phyloP scores from a whole-genome alignment of 2,329 filamentous ascomycete species.

The Penicillium aurantiogriseum region DNA sequence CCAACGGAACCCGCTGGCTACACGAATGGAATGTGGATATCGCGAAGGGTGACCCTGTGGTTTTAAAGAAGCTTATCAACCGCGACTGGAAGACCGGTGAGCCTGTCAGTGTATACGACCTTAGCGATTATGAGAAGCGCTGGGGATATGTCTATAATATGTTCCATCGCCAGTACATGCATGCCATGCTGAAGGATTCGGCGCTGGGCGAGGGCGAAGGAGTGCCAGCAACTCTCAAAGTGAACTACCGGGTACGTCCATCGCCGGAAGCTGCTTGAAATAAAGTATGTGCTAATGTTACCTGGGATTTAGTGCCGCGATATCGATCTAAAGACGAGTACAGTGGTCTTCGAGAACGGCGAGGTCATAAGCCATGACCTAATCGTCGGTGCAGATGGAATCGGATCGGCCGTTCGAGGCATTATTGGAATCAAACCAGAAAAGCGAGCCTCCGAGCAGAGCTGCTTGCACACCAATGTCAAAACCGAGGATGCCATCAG shows the following conservation, averaged over 20 bases:
- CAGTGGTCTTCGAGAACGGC: slow-evolving; percentile 56
- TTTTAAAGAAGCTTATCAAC: slow-evolving; percentile 66
- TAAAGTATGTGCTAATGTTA: background rate
- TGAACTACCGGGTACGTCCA: slow-evolving; percentile 53
- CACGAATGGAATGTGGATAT: slow-evolving; percentile 68
- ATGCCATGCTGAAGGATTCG: slow-evolving; percentile 62
- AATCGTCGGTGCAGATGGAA: slow-evolving; percentile 64
- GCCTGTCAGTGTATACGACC: slow-evolving; percentile 61
- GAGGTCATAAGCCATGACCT: slow-evolving; percentile 54
- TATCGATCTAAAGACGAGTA: slow-evolving; percentile 54
- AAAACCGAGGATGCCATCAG: slow-evolving; percentile 59
- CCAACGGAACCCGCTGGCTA: slow-evolving; percentile 68
- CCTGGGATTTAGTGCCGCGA: slow-evolving; percentile 38
- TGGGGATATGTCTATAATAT: slow-evolving; percentile 69
- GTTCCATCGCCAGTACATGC: slow-evolving; percentile 70
- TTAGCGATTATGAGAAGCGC: slow-evolving; percentile 63
- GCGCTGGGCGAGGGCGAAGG: slow-evolving; percentile 57
- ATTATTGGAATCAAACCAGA: slow-evolving; percentile 62
- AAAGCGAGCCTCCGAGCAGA: slow-evolving; percentile 59
- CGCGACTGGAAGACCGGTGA: slow-evolving; percentile 69
- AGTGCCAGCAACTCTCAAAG: slow-evolving; percentile 51
- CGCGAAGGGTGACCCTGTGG: slow-evolving; percentile 62
- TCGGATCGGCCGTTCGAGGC: slow-evolving; percentile 63
- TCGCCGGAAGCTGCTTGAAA: too few species aligned
- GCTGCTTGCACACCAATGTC: slow-evolving; percentile 66